A percentile compares a stretch with the other conserved stretches of the same genome.
Conservation (phyloP, 768 basidiomycete genomes). For the Leccinum rimulosum region DNA sequence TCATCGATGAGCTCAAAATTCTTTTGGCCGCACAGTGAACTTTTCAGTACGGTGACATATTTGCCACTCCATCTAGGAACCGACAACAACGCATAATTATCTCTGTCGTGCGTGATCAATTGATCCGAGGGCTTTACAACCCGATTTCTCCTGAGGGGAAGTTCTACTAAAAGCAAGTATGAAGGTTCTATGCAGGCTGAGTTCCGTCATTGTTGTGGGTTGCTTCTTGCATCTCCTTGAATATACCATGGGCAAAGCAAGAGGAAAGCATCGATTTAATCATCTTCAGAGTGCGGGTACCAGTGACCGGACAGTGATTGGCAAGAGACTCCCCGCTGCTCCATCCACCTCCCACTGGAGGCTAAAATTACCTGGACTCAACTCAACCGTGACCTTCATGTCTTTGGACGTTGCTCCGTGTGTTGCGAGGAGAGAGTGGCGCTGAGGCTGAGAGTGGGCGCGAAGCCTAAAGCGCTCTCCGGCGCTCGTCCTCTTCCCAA, state of each 20-base stretch:
- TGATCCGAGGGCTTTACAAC: conserved; percentile 22
- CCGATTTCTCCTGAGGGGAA: conserved; percentile 4
- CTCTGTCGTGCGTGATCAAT: not conserved
- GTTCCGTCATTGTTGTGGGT: not conserved
- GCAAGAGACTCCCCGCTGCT: not conserved
- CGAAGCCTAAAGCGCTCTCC: no score
- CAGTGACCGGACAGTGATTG: no score
- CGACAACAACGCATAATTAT: not conserved
- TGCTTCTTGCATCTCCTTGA: not conserved
- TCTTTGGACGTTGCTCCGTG: no score
- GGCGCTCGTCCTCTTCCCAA: no score
- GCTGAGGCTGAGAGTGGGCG: no score
- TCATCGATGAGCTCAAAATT: not conserved
- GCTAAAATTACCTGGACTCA: not conserved
- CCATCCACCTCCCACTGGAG: not conserved
- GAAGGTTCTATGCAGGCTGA: not conserved
- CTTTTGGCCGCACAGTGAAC: conserved; percentile 1
- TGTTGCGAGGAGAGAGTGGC: no score
- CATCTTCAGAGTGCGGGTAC: not conserved
- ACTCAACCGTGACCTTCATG: not conserved
- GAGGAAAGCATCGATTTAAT: not conserved
- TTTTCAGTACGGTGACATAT: not conserved
- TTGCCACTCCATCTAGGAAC: conserved; percentile 8
- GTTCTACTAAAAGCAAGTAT: not conserved
- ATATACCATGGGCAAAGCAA: not conserved